Conservation (phyloP, 352 stramenopile species). For the Phytophthora cryptogea region DNA sequence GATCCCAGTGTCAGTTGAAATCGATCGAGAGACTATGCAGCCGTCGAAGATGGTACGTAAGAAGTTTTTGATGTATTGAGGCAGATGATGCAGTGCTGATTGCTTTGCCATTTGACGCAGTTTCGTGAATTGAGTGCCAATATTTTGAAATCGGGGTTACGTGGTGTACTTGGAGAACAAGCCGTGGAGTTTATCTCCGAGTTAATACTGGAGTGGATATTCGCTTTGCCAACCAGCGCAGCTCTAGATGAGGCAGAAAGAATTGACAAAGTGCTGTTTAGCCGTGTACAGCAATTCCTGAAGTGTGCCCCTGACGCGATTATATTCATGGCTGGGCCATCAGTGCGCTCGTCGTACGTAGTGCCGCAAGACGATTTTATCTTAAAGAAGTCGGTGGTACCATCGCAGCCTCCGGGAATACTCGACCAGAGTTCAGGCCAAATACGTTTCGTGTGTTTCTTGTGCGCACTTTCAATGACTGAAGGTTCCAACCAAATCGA, state of each 20-base stretch:
- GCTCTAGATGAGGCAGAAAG: not conserved
- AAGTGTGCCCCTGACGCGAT: conserved; percentile 39
- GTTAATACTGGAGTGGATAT: conserved; percentile 64
- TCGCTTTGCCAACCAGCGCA: conserved; percentile 11
- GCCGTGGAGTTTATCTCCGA: conserved; percentile 33
- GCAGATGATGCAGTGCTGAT: conserved; percentile 1
- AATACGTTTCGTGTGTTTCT: conserved; percentile 53
- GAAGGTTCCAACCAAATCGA: conserved; percentile 46
- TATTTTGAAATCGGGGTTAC: conserved; percentile 47
- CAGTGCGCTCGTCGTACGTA: conserved; percentile 41
- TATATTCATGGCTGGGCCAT: conserved; percentile 39
- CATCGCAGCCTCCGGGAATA: conserved; percentile 43
- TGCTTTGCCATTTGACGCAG: conserved; percentile 21
- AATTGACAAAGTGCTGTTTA: conserved; percentile 24
- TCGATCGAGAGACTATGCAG: conserved; percentile 19
- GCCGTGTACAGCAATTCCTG: conserved; percentile 39
- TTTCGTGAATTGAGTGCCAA: conserved; percentile 25
- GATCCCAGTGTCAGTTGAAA: conserved; percentile 16
- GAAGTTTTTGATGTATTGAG: not conserved
- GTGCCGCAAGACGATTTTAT: conserved; percentile 53
- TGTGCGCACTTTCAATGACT: conserved; percentile 35
- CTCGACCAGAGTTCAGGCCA: conserved; percentile 7
- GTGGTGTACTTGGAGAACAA: conserved; percentile 39
- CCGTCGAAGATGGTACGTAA: conserved; percentile 25
- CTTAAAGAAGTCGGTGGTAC: conserved; percentile 53